Percentiles rank a stretch among this genome's conserved stretches.
These are phyloP conservation scores for Candida vaughaniae DNA, from an alignment of 805 yeast species.

Conservation along the genomic window DNA sequence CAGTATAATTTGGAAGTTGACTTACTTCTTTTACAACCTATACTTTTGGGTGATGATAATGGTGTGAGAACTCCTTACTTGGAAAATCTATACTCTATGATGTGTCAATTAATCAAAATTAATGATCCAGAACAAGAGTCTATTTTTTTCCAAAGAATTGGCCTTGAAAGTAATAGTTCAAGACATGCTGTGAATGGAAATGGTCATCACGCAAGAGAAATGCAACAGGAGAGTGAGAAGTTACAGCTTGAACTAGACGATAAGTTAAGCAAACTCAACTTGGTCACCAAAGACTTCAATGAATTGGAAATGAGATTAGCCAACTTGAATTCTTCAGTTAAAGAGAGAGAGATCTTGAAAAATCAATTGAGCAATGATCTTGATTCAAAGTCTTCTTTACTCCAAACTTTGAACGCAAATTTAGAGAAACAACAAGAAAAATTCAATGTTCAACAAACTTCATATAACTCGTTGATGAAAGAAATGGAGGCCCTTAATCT, in stretches of 20 bases:
- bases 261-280: conserved; percentile 19
- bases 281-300: conserved; percentile 21
- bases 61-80: conserved; percentile 86
- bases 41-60: conserved; percentile 84
- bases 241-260: conserved; percentile 17
- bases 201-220: not conserved
- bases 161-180: not conserved
- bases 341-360: conserved; percentile 20
- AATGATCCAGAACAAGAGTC: conserved; percentile 30
- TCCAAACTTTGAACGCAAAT: conserved; percentile 17
- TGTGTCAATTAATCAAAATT: conserved; percentile 59
- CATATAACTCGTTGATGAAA: conserved; percentile 9
- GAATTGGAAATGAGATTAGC: conserved; percentile 10
- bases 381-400: conserved; percentile 17
- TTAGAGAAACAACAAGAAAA: conserved; percentile 17
- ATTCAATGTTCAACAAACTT: conserved; percentile 9
- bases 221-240: conserved; percentile 5
- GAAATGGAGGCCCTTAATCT: conserved; percentile 7
- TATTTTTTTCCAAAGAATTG: conserved; percentile 29
- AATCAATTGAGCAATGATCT: conserved; percentile 24
- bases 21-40: conserved; percentile 78
- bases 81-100: conserved; percentile 78
- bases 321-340: conserved; percentile 16
- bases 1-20: conserved; percentile 62
- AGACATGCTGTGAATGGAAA: not conserved